phyloP scores from a whole-genome alignment of 371 early-diverging fungal genomes.

The Mucor indicus region DNA sequence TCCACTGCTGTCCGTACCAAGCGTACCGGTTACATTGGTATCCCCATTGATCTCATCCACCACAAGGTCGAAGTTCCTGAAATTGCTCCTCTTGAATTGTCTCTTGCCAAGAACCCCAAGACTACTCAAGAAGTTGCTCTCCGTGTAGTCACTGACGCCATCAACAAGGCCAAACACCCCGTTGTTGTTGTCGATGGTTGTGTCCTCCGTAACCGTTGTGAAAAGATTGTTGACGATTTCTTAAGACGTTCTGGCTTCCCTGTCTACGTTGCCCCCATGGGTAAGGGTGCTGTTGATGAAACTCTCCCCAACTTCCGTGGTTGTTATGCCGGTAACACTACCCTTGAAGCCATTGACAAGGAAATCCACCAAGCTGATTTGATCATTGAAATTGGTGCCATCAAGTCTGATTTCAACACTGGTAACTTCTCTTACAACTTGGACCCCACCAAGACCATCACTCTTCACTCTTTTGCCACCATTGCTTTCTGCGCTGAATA shows the following conservation, averaged over 20 bases:
- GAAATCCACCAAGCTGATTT: slow-evolving; percentile 37
- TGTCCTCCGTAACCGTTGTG: slow-evolving; percentile 28
- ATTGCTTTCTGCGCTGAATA: slow-evolving; percentile 33
- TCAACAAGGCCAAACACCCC: slow-evolving; percentile 31
- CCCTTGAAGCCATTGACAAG: slow-evolving; percentile 18
- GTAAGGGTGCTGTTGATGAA: slow-evolving; percentile 40
- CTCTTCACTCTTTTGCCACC: slow-evolving; percentile 33
- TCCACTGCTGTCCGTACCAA: slow-evolving; percentile 9
- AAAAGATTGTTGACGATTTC: slow-evolving; percentile 23
- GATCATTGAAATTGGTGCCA: slow-evolving; percentile 38
- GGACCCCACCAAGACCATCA: slow-evolving; percentile 28
- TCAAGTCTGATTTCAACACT: slow-evolving; percentile 53
- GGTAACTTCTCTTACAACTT: slow-evolving; percentile 37
- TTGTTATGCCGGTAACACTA: slow-evolving; percentile 29
- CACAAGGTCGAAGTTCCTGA: slow-evolving; percentile 20
- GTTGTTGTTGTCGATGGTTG: slow-evolving; percentile 47
- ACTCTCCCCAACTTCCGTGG: slow-evolving; percentile 29
- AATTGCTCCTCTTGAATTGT: slow-evolving; percentile 6
- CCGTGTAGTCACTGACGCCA: slow-evolving; percentile 19
- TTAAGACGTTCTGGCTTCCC: slow-evolving; percentile 34
- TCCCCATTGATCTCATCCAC: slow-evolving; percentile 44
- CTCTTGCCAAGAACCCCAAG: slow-evolving; percentile 17
- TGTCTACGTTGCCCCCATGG: slow-evolving; percentile 43
- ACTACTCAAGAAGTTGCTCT: slow-evolving; percentile 21
- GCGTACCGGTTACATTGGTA: slow-evolving; percentile 42